Evolutionary conservation across 129 eudicot genomes (phyloP).

Genomic region (Cynara cardunculus): DNA sequence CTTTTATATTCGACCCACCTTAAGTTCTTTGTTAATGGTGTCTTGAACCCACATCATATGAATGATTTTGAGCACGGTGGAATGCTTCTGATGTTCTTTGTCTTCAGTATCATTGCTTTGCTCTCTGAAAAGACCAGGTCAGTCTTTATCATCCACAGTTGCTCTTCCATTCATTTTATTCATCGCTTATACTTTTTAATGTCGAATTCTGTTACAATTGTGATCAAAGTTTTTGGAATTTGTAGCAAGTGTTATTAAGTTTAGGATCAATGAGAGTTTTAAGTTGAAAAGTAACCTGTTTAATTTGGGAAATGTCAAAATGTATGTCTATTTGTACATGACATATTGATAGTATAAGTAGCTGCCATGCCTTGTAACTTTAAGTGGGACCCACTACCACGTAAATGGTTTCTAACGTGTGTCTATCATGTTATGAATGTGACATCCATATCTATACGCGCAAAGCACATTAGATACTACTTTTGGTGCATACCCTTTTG

Average conservation of each 20-base stretch:
- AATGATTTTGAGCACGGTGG: conserved; percentile 93
- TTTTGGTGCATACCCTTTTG: conserved; percentile 1
- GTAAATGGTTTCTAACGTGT: conserved; percentile 7
- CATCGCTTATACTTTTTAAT: background rate
- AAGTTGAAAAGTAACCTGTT: conserved; percentile 4
- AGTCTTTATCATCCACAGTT: conserved; percentile 23
- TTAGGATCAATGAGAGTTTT: background rate
- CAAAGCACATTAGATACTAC: background rate
- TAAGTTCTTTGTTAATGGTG: conserved; percentile 66
- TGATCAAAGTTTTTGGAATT: background rate
- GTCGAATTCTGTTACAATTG: background rate
- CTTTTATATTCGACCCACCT: conserved; percentile 85
- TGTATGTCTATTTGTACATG: background rate
- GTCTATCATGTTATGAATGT: conserved; percentile 13
- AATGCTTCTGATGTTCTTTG: conserved; percentile 95
- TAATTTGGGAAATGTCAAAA: background rate
- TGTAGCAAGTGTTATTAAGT: background rate
- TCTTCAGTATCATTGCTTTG: conserved; percentile 62
- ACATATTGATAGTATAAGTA: background rate
- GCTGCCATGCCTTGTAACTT: background rate
- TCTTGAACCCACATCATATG: conserved; percentile 78
- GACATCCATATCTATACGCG: background rate
- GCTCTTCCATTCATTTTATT: background rate
- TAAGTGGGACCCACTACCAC: background rate
- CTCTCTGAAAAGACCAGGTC: conserved; percentile 85